These are phyloP conservation scores for Aspergillus sp. DNA, from an alignment of 2,329 filamentous ascomycete species.

Conservation along the genomic window DNA sequence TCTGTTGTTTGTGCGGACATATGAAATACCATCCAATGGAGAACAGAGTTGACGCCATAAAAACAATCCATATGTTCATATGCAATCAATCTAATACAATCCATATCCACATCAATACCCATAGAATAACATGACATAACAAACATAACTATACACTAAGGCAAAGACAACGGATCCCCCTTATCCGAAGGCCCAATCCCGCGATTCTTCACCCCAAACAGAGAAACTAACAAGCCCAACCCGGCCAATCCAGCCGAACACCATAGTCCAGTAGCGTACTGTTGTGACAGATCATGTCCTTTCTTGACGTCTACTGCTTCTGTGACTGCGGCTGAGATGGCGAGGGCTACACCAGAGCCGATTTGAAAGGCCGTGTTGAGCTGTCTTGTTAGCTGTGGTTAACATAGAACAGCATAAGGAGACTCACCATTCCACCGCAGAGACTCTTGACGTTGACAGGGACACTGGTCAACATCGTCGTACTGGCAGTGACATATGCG, in stretches of 20 bases:
- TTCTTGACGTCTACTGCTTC: conserved; percentile 35
- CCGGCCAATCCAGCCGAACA: conserved; percentile 38
- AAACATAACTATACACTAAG: neutral
- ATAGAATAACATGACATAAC: neutral
- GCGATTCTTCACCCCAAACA: conserved; percentile 7
- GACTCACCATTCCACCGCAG: conserved; percentile 34
- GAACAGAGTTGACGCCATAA: too few relatives aligned
- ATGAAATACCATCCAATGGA: too few relatives aligned
- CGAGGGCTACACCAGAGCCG: conserved; percentile 36
- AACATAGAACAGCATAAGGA: neutral
- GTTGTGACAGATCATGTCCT: conserved; percentile 24
- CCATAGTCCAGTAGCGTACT: conserved; percentile 39
- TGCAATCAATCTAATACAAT: neutral
- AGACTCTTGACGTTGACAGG: conserved; percentile 38
- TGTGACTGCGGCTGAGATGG: conserved; percentile 35
- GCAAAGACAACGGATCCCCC: conserved; percentile 7
- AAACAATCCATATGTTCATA: too few relatives aligned
- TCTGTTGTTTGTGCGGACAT: too few relatives aligned
- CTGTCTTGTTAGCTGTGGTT: conserved; percentile 5
- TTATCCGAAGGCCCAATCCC: conserved; percentile 1
- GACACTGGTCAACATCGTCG: conserved; percentile 35
- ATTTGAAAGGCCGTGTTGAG: conserved; percentile 43
- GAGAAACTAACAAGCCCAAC: conserved; percentile 23
- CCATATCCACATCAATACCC: neutral
- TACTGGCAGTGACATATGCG: conserved; percentile 40